Conservation (phyloP, 257 asterid species). For the Plantago major region DNA sequence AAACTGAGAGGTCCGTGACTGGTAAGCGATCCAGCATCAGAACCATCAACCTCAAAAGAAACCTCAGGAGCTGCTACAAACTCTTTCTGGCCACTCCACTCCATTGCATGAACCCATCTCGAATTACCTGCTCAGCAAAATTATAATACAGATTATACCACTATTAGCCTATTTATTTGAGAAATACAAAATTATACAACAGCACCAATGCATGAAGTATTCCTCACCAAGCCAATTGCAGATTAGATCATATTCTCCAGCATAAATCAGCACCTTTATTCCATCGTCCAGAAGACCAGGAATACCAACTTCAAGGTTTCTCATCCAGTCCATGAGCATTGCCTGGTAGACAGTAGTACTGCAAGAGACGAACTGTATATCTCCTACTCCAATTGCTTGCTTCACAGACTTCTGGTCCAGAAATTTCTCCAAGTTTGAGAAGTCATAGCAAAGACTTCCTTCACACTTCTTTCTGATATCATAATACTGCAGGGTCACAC, state of each 20-base stretch:
- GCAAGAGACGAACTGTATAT: conserved; percentile 67
- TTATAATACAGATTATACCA: conserved; percentile 1
- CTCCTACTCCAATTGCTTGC: conserved; percentile 60
- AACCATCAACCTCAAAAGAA: conserved; percentile 62
- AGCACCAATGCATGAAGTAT: background rate
- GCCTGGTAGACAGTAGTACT: conserved; percentile 65
- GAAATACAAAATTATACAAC: background rate
- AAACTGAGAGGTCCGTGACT: conserved; percentile 80
- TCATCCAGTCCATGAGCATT: conserved; percentile 86
- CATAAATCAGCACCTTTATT: conserved; percentile 56
- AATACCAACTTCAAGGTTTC: conserved; percentile 73
- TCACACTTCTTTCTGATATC: conserved; percentile 70
- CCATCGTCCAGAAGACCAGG: conserved; percentile 76
- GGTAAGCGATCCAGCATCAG: conserved; percentile 73
- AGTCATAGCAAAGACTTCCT: conserved; percentile 75
- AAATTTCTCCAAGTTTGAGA: conserved; percentile 66
- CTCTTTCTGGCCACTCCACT: conserved; percentile 84
- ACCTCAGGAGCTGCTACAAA: conserved; percentile 54
- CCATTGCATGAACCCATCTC: conserved; percentile 96
- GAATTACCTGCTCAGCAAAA: conserved; percentile 61
- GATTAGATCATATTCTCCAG: conserved; percentile 74
- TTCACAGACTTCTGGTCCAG: conserved; percentile 56
- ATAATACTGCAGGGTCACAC: conserved; percentile 44
- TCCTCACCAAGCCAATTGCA: conserved; percentile 78
- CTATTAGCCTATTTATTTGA: conserved; percentile 5